A percentile compares a stretch with the other conserved stretches of the same genome.
These are phyloP conservation scores for Penicillium sp. DNA, from an alignment of 2,329 filamentous ascomycete genomes.

Conservation along the genomic window DNA sequence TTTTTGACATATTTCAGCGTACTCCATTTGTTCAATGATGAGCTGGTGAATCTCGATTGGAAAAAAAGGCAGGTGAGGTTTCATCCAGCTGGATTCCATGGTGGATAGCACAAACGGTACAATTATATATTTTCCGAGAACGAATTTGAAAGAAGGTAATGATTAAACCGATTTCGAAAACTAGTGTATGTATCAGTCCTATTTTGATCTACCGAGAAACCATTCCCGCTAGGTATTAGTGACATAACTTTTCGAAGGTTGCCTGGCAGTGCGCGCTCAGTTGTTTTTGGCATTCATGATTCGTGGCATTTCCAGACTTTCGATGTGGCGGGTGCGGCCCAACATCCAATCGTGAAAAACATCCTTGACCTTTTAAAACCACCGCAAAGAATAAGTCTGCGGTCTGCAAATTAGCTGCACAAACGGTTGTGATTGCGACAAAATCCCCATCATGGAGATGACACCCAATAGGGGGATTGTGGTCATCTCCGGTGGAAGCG, in stretches of 20 bases:
- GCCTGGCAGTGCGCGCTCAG: background rate
- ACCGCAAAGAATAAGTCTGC: background rate
- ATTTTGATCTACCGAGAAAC: background rate
- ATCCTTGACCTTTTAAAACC: background rate
- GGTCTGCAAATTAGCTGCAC: background rate
- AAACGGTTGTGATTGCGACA: background rate
- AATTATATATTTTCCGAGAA: no score
- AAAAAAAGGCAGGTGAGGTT: no score
- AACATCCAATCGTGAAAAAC: background rate
- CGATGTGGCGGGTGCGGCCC: background rate
- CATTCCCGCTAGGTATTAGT: background rate
- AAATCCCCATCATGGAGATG: conserved; percentile 3
- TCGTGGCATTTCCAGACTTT: conserved; percentile 10
- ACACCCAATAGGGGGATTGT: conserved; percentile 60
- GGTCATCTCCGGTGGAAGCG: conserved; percentile 87
- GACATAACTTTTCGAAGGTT: background rate
- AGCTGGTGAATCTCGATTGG: no score
- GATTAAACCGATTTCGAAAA: no score
- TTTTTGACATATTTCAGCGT: no score
- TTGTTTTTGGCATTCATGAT: background rate
- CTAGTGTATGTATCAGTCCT: background rate
- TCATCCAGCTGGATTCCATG: no score
- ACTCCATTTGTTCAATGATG: no score
- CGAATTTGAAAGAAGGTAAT: no score
- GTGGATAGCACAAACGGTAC: no score